phyloP scores from a whole-genome alignment of 1,284 basidiomycete species.

The Athelia sp. region DNA sequence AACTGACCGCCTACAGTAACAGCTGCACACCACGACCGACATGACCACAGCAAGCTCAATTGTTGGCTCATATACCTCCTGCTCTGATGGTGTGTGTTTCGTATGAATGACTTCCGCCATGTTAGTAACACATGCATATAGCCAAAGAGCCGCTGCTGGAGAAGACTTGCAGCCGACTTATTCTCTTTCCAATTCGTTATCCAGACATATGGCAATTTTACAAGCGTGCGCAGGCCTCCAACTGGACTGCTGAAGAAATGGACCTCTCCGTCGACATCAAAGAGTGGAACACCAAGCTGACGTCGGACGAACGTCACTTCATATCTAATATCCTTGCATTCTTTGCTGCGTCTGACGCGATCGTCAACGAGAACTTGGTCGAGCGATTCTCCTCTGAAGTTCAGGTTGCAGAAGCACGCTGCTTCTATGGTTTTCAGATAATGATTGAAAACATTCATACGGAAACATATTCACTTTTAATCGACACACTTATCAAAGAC shows the following conservation, averaged over 20 bases:
- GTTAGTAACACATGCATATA: no score
- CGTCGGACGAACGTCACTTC: conserved; percentile 93
- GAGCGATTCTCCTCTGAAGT: conserved; percentile 96
- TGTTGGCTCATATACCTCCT: no score
- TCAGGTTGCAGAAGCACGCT: conserved; percentile 92
- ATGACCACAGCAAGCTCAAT: no score
- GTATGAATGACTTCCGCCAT: no score
- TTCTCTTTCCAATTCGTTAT: conserved; percentile 96
- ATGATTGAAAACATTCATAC: conserved; percentile 99
- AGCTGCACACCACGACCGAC: no score
- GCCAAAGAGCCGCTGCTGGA: no score
- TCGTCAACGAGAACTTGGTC: conserved; percentile 96
- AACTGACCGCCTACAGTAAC: no score
- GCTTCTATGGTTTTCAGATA: conserved; percentile 99
- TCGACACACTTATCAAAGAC: conserved; percentile 98
- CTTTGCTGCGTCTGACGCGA: conserved; percentile 95
- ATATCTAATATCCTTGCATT: conserved; percentile 96
- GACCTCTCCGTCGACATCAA: conserved; percentile 91
- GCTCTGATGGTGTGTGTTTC: no score
- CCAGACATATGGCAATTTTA: conserved; percentile 97
- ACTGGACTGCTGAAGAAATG: conserved; percentile 99
- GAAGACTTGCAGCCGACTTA: no score
- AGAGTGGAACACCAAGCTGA: conserved; percentile 93
- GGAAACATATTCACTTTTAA: conserved; percentile 96
- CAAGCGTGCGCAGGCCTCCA: conserved; percentile 89